Evolutionary conservation across 2,329 filamentous ascomycete genomes (phyloP), one percentile per base, ranked within the genome.

Genomic region (Ophiostoma populinum): DNA sequence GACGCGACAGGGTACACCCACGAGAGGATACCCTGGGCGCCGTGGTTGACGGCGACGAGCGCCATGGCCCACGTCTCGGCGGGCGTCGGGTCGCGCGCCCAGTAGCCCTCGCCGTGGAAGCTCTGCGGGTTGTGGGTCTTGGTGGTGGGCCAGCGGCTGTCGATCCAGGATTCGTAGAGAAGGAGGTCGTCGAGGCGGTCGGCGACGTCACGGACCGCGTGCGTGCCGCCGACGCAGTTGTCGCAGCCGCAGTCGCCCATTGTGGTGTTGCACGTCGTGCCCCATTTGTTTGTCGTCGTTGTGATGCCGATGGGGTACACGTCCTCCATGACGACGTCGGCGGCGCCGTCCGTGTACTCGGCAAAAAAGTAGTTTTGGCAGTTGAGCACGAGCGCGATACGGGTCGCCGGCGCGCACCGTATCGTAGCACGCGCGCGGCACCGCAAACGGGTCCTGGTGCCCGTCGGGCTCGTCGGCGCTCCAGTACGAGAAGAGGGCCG

Each of bases 171-270:
- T 40, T 62, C 59, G 43, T 63, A 57, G 10, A 24, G 40, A 1
- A 43, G 35, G 16, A 62, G 42, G 32, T 52, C 51, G 35, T 40
- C 41, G 13, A 64, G 45, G 0, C 62, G 52, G 10, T 39, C 31
- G 2, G 55, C 24, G 0, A 75, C 62, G 45, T 76, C 70, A 15
- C 57, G 53, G 13, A 73, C 55, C 8, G 47, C 49, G 32, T 58
- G 53, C 10, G 68, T 54, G n/a, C 47, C 49, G 34, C 65, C 67
- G 3, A 49, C 43, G 48, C 71, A 76, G 49, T 68, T 63, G 46
- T 76, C 71, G 49, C 72, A 76, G 7, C 70, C 71, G 51, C 70
- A 74, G 52, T 68, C 65, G 41, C 70, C 70, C 35, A 72, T 66
- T 0, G 70, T 75, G 3, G 52, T 40, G 49, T 75, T 75, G 48